phyloP scores from a whole-genome alignment of 2,329 filamentous ascomycete genomes.

The Penicillium sp. region DNA sequence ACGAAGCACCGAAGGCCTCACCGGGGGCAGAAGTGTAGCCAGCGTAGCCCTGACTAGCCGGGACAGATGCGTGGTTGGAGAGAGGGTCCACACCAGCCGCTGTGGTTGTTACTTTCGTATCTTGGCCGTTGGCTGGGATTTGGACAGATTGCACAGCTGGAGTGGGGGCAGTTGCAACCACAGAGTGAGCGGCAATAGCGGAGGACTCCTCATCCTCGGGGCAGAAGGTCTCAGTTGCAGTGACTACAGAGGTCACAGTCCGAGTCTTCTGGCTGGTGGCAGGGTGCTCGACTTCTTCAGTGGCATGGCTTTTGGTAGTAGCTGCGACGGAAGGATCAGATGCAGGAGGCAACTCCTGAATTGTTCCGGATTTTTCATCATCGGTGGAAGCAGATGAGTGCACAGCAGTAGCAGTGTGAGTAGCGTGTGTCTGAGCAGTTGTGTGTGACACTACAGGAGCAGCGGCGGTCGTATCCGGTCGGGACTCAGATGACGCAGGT shows the following conservation, averaged over 20 bases:
- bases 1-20: neutral
- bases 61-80: neutral
- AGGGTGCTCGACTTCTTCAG: neutral
- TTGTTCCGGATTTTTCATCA: neutral
- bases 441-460: neutral
- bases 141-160: neutral
- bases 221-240: conserved; percentile 21
- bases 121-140: neutral
- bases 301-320: neutral
- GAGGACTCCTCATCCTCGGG: conserved; percentile 2
- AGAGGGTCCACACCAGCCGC: neutral
- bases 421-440: neutral
- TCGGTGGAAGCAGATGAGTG: neutral
- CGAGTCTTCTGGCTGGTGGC: conserved; percentile 2
- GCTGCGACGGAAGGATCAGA: neutral
- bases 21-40: neutral
- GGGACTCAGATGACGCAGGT: conserved; percentile 1
- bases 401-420: neutral
- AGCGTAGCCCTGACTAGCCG: neutral
- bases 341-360: neutral
- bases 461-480: neutral
- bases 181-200: neutral
- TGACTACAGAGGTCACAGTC: conserved; percentile 10
- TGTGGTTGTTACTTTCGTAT: neutral
- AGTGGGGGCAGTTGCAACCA: neutral